Evolutionary conservation across 163 green algal species (phyloP), one percentile per base, ranked within the genome.

Genomic region (Chloroidium sp.): DNA sequence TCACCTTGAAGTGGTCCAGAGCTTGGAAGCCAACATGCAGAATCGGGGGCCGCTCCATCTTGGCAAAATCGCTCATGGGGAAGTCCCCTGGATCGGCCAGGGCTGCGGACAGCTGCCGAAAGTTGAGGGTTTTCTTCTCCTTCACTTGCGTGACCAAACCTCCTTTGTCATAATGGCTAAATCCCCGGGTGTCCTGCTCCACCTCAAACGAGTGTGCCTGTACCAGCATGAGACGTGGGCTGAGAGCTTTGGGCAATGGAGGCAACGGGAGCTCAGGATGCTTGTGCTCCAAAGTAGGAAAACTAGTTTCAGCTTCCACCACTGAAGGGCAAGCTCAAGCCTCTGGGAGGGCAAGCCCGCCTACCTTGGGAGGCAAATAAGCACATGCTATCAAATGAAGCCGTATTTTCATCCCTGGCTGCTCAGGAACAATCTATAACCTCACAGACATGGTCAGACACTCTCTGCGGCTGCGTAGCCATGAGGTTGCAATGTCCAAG

Each of bases 61-160:
- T 99, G 81, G 93, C 83, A 79, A 99, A 99, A 82, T 99, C 96
- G 13, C 83, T 91, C 36, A 98, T 83, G 67, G 99, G 89, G 81
- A 99, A 98, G 79, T 99, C 95, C 0, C 96, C 96, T 3, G 96
- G 96, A 0, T 93, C 85, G 1, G 84, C 75, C 68, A 99, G 81
- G 0, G 91, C 88, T 68, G 90, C 79, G 13, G 78, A 78, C 76
- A 98, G 88, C 12, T 88, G 81, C 85, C 93, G 93, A 87, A 99
- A 98, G 0, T 77, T 64, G 75, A 97, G 78, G 60, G 64, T 85
- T 88, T 98, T 98, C 68, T 82, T 75, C 83, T 94, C 82, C 88
- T 99, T 99, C 82, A 92, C 84, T 88, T 97, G 93, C 10, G 92
- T 94, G 1, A 98, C 94, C 67, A 98, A 94, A 82, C 96, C 96